phyloP scores from a whole-genome alignment of 1,284 basidiomycete genomes.

The Malassezia pachydermatis region DNA sequence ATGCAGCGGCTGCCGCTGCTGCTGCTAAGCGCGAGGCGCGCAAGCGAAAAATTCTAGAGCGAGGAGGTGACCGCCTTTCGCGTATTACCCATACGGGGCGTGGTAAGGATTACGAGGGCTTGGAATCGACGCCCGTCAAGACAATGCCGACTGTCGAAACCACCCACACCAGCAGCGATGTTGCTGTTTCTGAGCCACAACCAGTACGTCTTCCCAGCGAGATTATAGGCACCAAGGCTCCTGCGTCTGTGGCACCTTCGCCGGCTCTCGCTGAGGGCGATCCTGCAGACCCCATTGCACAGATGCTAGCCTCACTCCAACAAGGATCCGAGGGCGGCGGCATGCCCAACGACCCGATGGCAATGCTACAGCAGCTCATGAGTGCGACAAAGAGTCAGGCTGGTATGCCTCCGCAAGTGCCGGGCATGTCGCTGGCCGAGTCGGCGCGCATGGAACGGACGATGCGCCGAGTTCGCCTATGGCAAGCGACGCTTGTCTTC shows the following conservation, averaged over 20 bases:
- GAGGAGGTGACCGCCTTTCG: slow-evolving; percentile 41
- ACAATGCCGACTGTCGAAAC: neutral
- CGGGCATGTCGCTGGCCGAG: neutral
- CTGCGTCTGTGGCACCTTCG: neutral
- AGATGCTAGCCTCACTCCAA: slow-evolving; percentile 29
- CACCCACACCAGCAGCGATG: neutral
- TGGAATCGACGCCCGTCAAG: slow-evolving; percentile 3
- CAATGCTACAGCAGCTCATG: slow-evolving; percentile 27
- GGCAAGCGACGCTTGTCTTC: slow-evolving; percentile 11
- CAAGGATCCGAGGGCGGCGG: neutral
- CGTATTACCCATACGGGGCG: slow-evolving; percentile 44
- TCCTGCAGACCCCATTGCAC: slow-evolving; percentile 19
- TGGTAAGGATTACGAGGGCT: slow-evolving; percentile 25
- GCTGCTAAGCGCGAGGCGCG: slow-evolving; percentile 40
- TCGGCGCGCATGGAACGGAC: slow-evolving; percentile 3
- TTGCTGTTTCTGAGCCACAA: neutral
- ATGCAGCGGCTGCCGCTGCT: too few species aligned
- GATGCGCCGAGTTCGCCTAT: slow-evolving; percentile 11
- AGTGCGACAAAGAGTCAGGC: neutral
- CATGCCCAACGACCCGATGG: slow-evolving; percentile 3
- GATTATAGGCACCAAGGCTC: too few species aligned
- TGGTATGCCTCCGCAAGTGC: neutral
- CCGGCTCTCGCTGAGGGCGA: neutral
- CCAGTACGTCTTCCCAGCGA: too few species aligned
- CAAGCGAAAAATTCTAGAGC: slow-evolving; percentile 41